phyloP scores from a whole-genome alignment of 768 basidiomycete genomes.

The Arthromyces matolae region DNA sequence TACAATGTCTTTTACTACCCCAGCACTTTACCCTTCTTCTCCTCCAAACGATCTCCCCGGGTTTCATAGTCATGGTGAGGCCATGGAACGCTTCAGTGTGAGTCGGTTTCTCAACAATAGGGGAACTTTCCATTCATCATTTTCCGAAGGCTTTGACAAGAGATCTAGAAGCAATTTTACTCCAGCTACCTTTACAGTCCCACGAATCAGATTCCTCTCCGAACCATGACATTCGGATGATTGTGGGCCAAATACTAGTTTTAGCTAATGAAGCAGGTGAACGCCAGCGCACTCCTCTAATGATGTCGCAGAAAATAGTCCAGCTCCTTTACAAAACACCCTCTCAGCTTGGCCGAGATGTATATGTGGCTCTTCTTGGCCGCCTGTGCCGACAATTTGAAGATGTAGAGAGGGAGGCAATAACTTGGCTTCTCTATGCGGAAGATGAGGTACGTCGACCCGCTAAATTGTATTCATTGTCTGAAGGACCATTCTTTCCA shows the following conservation, averaged over 20 bases:
- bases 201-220: slow-evolving; percentile 63
- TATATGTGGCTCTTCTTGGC: slow-evolving; percentile 86
- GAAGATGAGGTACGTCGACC: slow-evolving; percentile 79
- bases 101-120: slow-evolving; percentile 21
- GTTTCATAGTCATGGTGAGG: slow-evolving; percentile 69
- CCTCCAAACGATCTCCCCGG: slow-evolving; percentile 55
- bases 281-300: slow-evolving; percentile 80
- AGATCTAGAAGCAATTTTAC: slow-evolving; percentile 80
- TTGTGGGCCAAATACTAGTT: slow-evolving; percentile 78
- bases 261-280: slow-evolving; percentile 79
- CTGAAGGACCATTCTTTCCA: slow-evolving; percentile 30
- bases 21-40: slow-evolving; percentile 53
- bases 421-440: slow-evolving; percentile 93
- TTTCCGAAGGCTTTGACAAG: slow-evolving; percentile 37
- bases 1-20: slow-evolving; percentile 58
- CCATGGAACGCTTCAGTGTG: slow-evolving; percentile 85
- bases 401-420: slow-evolving; percentile 94
- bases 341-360: slow-evolving; percentile 83
- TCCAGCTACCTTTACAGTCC: slow-evolving; percentile 69
- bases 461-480: slow-evolving; percentile 1
- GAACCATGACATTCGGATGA: slow-evolving; percentile 82
- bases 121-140: slow-evolving; percentile 1
- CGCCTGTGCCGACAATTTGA: slow-evolving; percentile 86
- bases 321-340: slow-evolving; percentile 90
- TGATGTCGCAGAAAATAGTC: slow-evolving; percentile 96